Conservation (phyloP, 148 eudicot genomes). For the Chenopodium quinoa region DNA sequence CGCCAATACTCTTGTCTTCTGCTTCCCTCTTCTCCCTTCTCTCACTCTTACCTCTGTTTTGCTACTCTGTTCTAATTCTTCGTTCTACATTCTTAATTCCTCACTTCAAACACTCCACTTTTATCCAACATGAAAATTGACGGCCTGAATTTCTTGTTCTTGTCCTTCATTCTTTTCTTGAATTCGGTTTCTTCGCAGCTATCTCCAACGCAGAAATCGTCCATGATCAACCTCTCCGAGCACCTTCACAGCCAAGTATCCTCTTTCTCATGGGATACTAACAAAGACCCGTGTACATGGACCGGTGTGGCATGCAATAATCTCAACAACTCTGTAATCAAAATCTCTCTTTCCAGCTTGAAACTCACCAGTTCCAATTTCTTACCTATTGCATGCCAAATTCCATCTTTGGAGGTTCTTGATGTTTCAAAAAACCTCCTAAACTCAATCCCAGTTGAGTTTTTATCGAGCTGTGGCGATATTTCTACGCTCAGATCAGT, state of each 20-base stretch:
- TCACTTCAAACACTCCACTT: not conserved
- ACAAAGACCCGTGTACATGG: conserved; percentile 71
- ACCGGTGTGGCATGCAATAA: conserved; percentile 52
- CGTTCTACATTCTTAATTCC: not conserved
- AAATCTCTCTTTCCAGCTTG: conserved; percentile 38
- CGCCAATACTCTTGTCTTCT: conserved; percentile 9
- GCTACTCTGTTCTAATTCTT: not conserved
- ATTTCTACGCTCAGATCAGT: conserved; percentile 44
- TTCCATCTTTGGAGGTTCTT: conserved; percentile 50
- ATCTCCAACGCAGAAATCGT: conserved; percentile 35
- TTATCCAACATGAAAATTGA: conserved; percentile 9
- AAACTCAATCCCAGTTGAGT: conserved; percentile 44
- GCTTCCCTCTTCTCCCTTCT: not conserved
- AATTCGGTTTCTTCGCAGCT: conserved; percentile 35
- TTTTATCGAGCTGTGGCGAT: conserved; percentile 45
- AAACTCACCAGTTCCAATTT: conserved; percentile 36
- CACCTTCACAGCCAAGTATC: conserved; percentile 33
- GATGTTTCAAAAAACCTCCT: conserved; percentile 59
- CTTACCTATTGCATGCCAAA: conserved; percentile 42
- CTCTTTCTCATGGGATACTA: conserved; percentile 37
- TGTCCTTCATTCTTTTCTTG: conserved; percentile 28
- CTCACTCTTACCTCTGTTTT: not conserved
- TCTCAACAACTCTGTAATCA: conserved; percentile 24
- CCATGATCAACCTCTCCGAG: conserved; percentile 47
- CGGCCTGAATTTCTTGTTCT: not conserved